Conservation (phyloP, 176 grass and related monocot genomes). For the Oryza meridionalis region DNA sequence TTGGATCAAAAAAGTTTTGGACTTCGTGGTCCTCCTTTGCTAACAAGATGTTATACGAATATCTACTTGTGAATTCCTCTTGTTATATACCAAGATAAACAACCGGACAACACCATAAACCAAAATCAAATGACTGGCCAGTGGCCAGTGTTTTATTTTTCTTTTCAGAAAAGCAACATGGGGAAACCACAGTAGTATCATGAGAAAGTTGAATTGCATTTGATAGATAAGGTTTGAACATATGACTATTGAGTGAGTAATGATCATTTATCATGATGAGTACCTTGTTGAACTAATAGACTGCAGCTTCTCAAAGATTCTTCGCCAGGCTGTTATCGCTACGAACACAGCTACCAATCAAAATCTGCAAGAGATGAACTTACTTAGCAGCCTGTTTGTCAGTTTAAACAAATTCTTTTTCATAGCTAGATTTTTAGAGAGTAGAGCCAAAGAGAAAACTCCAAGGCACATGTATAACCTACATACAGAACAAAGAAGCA, state of each 20-base stretch:
- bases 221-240: not conserved
- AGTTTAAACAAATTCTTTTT: not conserved
- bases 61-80: constrained; percentile 45
- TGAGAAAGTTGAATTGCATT: not conserved
- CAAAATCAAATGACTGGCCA: constrained; percentile 39
- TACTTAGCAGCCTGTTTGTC: constrained; percentile 20
- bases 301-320: not conserved
- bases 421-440: constrained; percentile 34
- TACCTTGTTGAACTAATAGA: constrained; percentile 47
- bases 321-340: not conserved
- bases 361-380: constrained; percentile 53
- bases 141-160: not conserved
- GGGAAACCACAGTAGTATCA: not conserved
- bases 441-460: constrained; percentile 33
- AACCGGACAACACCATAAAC: constrained; percentile 23
- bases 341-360: not conserved
- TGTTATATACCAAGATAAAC: constrained; percentile 37
- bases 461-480: constrained; percentile 29
- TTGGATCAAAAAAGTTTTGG: constrained; percentile 51
- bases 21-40: constrained; percentile 20
- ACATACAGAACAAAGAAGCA: not conserved
- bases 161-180: not conserved
- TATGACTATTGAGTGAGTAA: not conserved
- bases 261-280: not conserved
- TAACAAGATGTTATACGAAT: constrained; percentile 55